Base-by-base conservation (phyloP, 257 asterid genomes). In the Solanum chmielewskii region DNA sequence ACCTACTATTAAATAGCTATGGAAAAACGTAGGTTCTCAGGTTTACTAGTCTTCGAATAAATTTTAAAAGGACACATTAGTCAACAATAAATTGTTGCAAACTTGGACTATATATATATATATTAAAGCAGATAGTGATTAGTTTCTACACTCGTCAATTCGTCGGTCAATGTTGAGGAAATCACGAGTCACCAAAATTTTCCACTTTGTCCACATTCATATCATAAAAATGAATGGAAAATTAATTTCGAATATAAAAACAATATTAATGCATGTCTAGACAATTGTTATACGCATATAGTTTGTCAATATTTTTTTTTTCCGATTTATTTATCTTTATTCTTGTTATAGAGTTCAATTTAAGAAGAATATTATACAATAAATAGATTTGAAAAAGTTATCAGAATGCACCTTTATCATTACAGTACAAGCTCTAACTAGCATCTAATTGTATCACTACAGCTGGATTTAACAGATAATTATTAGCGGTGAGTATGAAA, bases 151-250 rank as follows among this genome's bases (percentile, higher is more conserved):
- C n/a, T 80, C 27, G 84, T 80, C 66, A 80, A 45, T 80, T 80
- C 68, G 11, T 47, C 20, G 20, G 44, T 47, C 44, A 16, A 80
- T 80, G 27, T 80, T 29, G 27, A 9, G 85, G 68, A 76, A 41
- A 80, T 47, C 44, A 80, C 44, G 29, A 47, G 68, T 80, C 16
- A 78, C 64, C 64, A 12, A 47, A 47, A 29, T 80, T 80, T 77
- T 80, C 85, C 64, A 27, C 27, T 45, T 47, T 80, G 42, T 80
- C 84, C 68, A 80, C 44, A 9, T 47, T 47, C 68, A 47, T 47
- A 47, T 47, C 42, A 11, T 9, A 45, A 78, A 44, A 14, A 4
- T 25, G n/a, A 77, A 8, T 4, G 9, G 1, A 42, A 41, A 42
- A 76, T 2, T 20, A 9, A 18, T 20, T 5, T 37, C 39, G 39